Base-by-base conservation (phyloP, 441 rosid genomes). In the Bruguiera hainesii region DNA sequence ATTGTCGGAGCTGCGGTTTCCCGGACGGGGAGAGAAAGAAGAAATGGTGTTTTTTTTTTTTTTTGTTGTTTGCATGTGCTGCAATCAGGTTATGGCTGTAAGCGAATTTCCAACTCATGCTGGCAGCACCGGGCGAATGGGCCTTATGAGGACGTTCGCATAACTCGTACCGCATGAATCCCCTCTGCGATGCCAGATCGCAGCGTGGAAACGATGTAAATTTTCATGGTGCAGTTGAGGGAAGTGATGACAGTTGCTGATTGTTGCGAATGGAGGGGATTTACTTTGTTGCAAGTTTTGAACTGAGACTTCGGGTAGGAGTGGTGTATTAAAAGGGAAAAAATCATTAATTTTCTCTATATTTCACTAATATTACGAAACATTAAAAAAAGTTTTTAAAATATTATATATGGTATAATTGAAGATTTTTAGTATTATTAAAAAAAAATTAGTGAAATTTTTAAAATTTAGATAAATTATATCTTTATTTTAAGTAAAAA, bases 191-290 rank as follows among this genome's bases (percentile, higher is more conserved):
- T 73, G 35, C 57, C 56, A 60, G 23, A 11, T 16, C 0, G 28
- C 25, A 4, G 67, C 55, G 16, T 77, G 73, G 78, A 18, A 39
- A 52, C 33, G 2, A 1, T 19, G 57, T 3, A 2, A 1, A 2
- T 66, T 18, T 48, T 66, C 76, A 11, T 3, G 35, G 21, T 9
- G 70, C 75, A 0, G 11, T 5, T 0, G 73, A 75, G 7, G 0
- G 1, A 18, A 60, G 21, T 4, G 82, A 78, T 31, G 81, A 73
- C 49, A 64, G 61, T 11, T 77, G 80, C 19, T 73, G 51, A 21
- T 80, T 80, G 80, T 51, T 26, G 78, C 68, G 0, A 81, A 77
- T 65, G 77, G 77, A 5, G 78, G 82, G 9, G 60, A 66, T 4
- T 18, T 76, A 19, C 42, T 78, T 26, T 26, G 26, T 26, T 26